phyloP scores from a whole-genome alignment of 2,329 filamentous ascomycete genomes.

The Lasiodiplodia sp. region DNA sequence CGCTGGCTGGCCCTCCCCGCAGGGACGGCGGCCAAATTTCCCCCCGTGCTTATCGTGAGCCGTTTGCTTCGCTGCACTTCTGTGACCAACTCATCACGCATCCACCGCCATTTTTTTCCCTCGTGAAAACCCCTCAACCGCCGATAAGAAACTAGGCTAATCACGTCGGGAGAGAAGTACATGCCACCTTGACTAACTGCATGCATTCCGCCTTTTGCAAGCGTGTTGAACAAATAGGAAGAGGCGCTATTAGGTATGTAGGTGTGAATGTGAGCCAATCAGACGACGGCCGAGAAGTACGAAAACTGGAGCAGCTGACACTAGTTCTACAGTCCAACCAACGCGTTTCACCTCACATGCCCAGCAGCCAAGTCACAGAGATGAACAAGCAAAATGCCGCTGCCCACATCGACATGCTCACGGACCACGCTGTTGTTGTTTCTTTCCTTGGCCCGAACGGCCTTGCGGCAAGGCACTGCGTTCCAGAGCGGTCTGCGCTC shows the following conservation, averaged over 20 bases:
- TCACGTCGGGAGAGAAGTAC: not conserved
- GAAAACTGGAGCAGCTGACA: not conserved
- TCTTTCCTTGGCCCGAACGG: too few relatives aligned
- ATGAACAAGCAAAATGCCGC: too few relatives aligned
- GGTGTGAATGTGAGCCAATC: not conserved
- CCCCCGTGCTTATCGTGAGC: not conserved
- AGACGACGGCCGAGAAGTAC: not conserved
- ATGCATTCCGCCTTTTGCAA: not conserved
- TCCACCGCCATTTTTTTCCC: not conserved
- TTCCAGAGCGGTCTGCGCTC: slow-evolving; percentile 15
- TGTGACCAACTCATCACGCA: not conserved
- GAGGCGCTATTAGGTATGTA: not conserved
- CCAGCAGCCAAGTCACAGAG: too few relatives aligned
- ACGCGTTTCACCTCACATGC: too few relatives aligned
- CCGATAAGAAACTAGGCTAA: not conserved
- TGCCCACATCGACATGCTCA: too few relatives aligned
- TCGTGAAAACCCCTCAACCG: not conserved
- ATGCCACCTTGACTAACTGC: not conserved
- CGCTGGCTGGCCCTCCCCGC: not conserved
- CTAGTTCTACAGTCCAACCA: too few relatives aligned
- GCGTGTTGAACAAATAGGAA: not conserved
- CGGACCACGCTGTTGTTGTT: too few relatives aligned
- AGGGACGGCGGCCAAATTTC: slow-evolving; percentile 1
- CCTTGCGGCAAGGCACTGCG: not conserved
- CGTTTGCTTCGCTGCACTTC: not conserved